Base-by-base conservation (phyloP, 495 filamentous ascomycete species). In the Xylaria intraflava region DNA sequence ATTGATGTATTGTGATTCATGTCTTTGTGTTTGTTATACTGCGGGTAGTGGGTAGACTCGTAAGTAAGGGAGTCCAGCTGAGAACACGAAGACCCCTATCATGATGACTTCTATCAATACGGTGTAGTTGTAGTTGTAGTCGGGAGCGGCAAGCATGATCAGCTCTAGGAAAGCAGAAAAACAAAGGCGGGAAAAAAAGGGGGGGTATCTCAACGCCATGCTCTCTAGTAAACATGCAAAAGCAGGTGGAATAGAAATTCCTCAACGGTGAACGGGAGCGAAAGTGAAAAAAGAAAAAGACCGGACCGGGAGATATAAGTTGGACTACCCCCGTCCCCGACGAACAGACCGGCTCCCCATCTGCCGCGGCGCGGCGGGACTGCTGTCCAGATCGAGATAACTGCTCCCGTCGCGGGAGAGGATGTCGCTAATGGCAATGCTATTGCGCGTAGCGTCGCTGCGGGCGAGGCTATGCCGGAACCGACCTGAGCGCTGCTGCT, bases 391-490 rank as follows among this genome's bases (percentile, higher is more conserved):
- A 14, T 62, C 71, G 16, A 74, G 53, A 30, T 72, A 59, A 46
- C 75, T 79, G 63, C 76, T 79, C 12, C 67, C 77, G 33, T 75
- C 69, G 30, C 65, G 56, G 3, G 76, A 78, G 39, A 78, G 58
- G 38, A 81, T 61, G 36, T 73, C 70, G 39, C 70, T 72, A 41
- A 81, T 64, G 55, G 79, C 77, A 17, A 81, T 58, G 50, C 77
- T 80, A 50, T 70, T 69, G 43, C 77, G 63, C 33, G 68, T 70
- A 6, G 66, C 68, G 54, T 72, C 67, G 46, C 66, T 70, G 16
- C 67, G 57, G 24, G 69, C 65, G 42, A 72, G 61, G 44, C 68
- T 71, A 33, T 45, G 53, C 27, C 66, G 56, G 46, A 52, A 46
- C n/a, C 55, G 53, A 31, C 36, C 45, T 14, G 9, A 16, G 47